Base-by-base conservation (phyloP, 805 yeast species). In the Lipomyces starkeyi region DNA sequence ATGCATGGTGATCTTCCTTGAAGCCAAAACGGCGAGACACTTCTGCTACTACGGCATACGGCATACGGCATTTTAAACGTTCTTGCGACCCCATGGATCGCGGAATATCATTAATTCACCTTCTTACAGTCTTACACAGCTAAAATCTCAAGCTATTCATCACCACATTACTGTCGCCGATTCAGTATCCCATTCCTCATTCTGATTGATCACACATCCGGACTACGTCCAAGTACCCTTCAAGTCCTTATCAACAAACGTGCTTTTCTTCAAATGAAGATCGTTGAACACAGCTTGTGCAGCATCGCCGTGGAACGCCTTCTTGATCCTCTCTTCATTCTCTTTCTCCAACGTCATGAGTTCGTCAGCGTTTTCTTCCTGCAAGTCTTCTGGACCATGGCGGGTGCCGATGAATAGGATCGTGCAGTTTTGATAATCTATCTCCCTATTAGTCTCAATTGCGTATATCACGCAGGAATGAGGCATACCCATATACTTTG, bases 401-500 rank as follows among this genome's bases (percentile, higher is more conserved):
- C 58, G 25, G 17, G 62, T 27, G 8, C 57, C 65, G 27, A 62
- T 58, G 43, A 62, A 58, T 5, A 62, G 65, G 13, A 62, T 59
- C 34, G 60, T 29, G 25, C 59, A 22, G 40, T 58, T 27, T 34
- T 58, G 37, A 43, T 59, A 62, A 27, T 35, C 65, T 62, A 11
- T 7, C n/a, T 6, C 27, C 7, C 35, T 13, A 17, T 13, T 8
- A 54, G 64, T 20, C 13, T 54, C 17, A 32, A 25, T 29, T 58
- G 20, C 13, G 8, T 7, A 7, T 40, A 14, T 6, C 14, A 13
- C 20, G 53, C 14, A 22, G 22, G 11, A 17, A 20, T 14, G 17
- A 7, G 27, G 25, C 62, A 5, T 56, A 62, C 65, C 56, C 56
- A 62, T 34, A 58, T 62, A 64, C 49, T 62, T 25, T 17, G 65